Percentiles rank a stretch among this genome's conserved stretches.
Evolutionary conservation across 2,329 filamentous ascomycete species (phyloP).

Genomic region (Trichoderma afroharzianum): DNA sequence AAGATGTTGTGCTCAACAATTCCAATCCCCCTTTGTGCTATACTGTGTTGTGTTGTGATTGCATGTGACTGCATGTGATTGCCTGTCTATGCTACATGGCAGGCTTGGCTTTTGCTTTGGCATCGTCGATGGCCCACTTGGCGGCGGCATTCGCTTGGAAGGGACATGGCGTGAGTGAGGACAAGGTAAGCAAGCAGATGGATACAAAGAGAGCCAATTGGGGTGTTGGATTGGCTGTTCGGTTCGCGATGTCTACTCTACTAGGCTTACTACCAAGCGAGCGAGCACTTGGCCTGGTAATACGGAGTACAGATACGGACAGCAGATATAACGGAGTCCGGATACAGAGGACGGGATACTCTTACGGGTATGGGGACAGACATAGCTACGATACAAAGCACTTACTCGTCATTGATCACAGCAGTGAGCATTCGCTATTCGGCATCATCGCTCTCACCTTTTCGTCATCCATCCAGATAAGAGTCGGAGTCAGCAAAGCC

Average conservation of each 20-base stretch:
- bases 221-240: background rate
- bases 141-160: background rate
- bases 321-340: background rate
- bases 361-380: background rate
- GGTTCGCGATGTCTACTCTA: background rate
- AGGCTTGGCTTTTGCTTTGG: background rate
- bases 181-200: background rate
- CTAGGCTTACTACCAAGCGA: background rate
- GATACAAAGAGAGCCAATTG: background rate
- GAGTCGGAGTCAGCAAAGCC: background rate
- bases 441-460: background rate
- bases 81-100: conserved; percentile 3
- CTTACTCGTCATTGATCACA: background rate
- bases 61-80: conserved; percentile 10
- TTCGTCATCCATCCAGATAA: background rate
- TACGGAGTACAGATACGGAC: background rate
- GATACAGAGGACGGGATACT: background rate
- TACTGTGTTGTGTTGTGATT: background rate
- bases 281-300: background rate
- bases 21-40: background rate
- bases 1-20: background rate
- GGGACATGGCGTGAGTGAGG: conserved; percentile 1
- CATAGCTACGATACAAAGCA: background rate
- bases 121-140: background rate
- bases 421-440: background rate